These are phyloP conservation scores for Cytospora piceae DNA, from an alignment of 2,329 filamentous ascomycete species.

Conservation along the genomic window DNA sequence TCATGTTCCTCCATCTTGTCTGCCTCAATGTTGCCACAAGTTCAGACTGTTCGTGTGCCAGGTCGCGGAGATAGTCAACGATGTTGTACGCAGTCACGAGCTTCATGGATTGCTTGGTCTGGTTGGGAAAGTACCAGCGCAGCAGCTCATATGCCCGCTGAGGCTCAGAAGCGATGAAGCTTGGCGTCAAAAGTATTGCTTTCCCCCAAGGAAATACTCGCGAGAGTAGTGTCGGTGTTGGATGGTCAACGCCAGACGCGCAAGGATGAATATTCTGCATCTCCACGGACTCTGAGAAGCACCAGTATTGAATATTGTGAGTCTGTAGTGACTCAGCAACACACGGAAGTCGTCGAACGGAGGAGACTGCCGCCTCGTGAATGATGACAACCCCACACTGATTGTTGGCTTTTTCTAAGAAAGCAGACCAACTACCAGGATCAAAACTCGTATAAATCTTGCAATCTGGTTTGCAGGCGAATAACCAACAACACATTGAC, in stretches of 20 bases:
- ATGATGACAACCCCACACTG: conserved; percentile 45
- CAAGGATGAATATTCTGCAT: conserved; percentile 40
- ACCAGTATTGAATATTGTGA: conserved; percentile 43
- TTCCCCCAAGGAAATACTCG: conserved; percentile 50
- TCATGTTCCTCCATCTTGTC: conserved; percentile 23
- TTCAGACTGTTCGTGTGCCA: conserved; percentile 41
- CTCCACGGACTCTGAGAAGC: conserved; percentile 43
- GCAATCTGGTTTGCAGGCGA: conserved; percentile 43
- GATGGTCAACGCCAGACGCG: conserved; percentile 2
- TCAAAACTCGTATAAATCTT: conserved; percentile 47
- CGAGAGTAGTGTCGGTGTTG: conserved; percentile 23
- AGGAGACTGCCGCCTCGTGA: conserved; percentile 47
- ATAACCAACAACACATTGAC: conserved; percentile 52
- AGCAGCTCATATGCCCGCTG: conserved; percentile 43
- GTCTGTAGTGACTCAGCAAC: conserved; percentile 42
- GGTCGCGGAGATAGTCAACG: conserved; percentile 40
- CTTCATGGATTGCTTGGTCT: conserved; percentile 34
- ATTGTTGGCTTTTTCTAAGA: conserved; percentile 40
- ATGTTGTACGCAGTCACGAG: conserved; percentile 45
- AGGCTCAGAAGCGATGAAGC: conserved; percentile 53
- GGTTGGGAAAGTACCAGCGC: conserved; percentile 43
- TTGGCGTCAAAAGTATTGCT: conserved; percentile 54
- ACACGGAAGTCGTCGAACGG: conserved; percentile 45
- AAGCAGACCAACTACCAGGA: conserved; percentile 53
- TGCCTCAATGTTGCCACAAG: conserved; percentile 30